Percentiles rank a stretch among this genome's conserved stretches.
These are phyloP conservation scores for Camelina sativa DNA, from an alignment of 345 rosid species.

Conservation along the genomic window DNA sequence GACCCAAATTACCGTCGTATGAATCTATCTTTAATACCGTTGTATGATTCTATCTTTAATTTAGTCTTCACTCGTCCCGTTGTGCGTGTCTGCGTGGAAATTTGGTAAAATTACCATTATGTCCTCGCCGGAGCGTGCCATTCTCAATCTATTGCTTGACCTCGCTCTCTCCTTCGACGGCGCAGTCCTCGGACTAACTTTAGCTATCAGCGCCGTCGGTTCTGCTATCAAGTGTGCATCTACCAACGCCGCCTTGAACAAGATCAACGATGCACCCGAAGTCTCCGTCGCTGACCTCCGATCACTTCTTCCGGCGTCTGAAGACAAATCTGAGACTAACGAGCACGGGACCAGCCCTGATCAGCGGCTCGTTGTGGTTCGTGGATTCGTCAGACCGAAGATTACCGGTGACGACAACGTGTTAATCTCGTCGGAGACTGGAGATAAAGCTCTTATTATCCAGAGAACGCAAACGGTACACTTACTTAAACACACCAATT, in stretches of 20 bases:
- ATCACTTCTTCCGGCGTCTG: slow-evolving; percentile 46
- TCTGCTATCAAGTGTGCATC: slow-evolving; percentile 53
- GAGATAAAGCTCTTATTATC: slow-evolving; percentile 80
- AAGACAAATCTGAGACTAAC: slow-evolving; percentile 25
- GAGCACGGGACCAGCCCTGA: slow-evolving; percentile 29
- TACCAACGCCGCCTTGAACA: slow-evolving; percentile 59
- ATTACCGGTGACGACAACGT: slow-evolving; percentile 52
- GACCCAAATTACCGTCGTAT: slow-evolving; percentile 19
- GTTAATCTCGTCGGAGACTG: slow-evolving; percentile 68
- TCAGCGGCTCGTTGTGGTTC: slow-evolving; percentile 59
- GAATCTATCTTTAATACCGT: background rate
- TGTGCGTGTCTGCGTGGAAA: too few relatives aligned
- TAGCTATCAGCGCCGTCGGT: slow-evolving; percentile 72
- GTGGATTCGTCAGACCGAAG: slow-evolving; percentile 68
- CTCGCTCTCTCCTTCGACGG: slow-evolving; percentile 89
- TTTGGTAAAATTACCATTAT: slow-evolving; percentile 39
- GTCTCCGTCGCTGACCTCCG: slow-evolving; percentile 71
- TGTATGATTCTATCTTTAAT: background rate
- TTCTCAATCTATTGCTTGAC: slow-evolving; percentile 55
- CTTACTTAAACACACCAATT: background rate
- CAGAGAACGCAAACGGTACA: slow-evolving; percentile 83
- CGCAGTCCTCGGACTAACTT: slow-evolving; percentile 73
- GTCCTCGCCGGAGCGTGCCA: slow-evolving; percentile 78
- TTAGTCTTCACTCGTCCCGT: background rate
- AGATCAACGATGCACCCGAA: slow-evolving; percentile 59